phyloP scores from a whole-genome alignment of 352 stramenopile species.

The Thalassiosira mediterranea region DNA sequence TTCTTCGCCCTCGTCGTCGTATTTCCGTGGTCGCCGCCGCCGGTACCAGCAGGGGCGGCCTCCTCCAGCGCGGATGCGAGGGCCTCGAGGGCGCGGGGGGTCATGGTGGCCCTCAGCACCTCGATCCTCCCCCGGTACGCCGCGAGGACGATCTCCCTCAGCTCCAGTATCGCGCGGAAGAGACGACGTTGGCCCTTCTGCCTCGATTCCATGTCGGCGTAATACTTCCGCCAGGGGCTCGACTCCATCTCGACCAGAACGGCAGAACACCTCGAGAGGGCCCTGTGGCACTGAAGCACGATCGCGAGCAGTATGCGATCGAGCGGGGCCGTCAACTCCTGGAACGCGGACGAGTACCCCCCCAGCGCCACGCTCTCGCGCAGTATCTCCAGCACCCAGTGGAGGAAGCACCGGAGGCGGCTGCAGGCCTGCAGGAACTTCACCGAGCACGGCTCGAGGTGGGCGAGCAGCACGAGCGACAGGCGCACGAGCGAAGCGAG shows the following conservation, averaged over 20 bases:
- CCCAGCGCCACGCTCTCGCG: slow-evolving; percentile 73
- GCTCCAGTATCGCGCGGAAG: slow-evolving; percentile 58
- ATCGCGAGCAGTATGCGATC: slow-evolving; percentile 77
- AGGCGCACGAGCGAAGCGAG: slow-evolving; percentile 74
- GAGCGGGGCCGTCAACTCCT: slow-evolving; percentile 69
- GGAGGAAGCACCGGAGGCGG: slow-evolving; percentile 78
- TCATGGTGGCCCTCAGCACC: slow-evolving; percentile 61
- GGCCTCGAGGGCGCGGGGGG: slow-evolving; percentile 60
- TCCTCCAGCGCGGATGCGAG: slow-evolving; percentile 67
- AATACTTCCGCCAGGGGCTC: slow-evolving; percentile 62
- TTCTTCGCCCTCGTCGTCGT: not conserved
- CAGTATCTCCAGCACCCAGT: slow-evolving; percentile 77
- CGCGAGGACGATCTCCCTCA: slow-evolving; percentile 77
- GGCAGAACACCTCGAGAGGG: slow-evolving; percentile 68
- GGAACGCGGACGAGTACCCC: slow-evolving; percentile 66
- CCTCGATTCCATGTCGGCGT: slow-evolving; percentile 61
- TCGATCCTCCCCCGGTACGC: slow-evolving; percentile 69
- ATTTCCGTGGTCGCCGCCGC: slow-evolving; percentile 14
- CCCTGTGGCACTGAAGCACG: slow-evolving; percentile 77
- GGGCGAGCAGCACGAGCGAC: slow-evolving; percentile 74
- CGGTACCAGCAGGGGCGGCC: slow-evolving; percentile 14
- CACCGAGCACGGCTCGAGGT: slow-evolving; percentile 78
- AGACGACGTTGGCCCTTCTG: slow-evolving; percentile 55
- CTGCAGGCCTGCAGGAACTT: slow-evolving; percentile 78
- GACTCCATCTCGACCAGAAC: slow-evolving; percentile 79